phyloP scores from a whole-genome alignment of 148 eudicot species.

The Amaranthus palmeri region DNA sequence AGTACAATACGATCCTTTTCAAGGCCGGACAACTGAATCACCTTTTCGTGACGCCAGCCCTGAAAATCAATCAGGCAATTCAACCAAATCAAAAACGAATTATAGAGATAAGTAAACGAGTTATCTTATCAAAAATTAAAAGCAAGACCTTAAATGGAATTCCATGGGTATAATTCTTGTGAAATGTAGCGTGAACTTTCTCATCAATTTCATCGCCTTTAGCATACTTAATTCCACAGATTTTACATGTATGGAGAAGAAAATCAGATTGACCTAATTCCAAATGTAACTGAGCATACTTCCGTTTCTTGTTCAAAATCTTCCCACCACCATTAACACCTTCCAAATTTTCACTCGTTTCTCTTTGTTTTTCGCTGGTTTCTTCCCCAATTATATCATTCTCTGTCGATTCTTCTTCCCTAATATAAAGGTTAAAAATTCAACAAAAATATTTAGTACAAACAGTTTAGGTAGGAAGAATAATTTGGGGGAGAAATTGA shows the following conservation, averaged over 20 bases:
- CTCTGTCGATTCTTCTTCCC: conserved; percentile 17
- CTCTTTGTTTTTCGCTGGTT: conserved; percentile 7
- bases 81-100: not conserved
- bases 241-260: conserved; percentile 57
- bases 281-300: conserved; percentile 79
- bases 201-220: conserved; percentile 79
- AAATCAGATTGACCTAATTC: conserved; percentile 94
- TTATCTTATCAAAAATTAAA: not conserved
- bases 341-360: conserved; percentile 19
- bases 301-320: conserved; percentile 67
- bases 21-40: conserved; percentile 33
- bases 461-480: not conserved
- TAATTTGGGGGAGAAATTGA: conserved; percentile 1
- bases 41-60: conserved; percentile 85
- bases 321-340: conserved; percentile 28
- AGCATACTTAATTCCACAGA: conserved; percentile 75
- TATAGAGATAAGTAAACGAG: not conserved
- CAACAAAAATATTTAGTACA: not conserved
- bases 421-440: not conserved
- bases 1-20: conserved; percentile 55
- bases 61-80: conserved; percentile 15
- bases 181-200: conserved; percentile 64
- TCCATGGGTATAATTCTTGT: conserved; percentile 70
- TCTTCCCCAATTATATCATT: conserved; percentile 27
- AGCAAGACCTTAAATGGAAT: conserved; percentile 69